Conservation (phyloP, 257 asterid species). For the Haberlea rhodopensis region DNA sequence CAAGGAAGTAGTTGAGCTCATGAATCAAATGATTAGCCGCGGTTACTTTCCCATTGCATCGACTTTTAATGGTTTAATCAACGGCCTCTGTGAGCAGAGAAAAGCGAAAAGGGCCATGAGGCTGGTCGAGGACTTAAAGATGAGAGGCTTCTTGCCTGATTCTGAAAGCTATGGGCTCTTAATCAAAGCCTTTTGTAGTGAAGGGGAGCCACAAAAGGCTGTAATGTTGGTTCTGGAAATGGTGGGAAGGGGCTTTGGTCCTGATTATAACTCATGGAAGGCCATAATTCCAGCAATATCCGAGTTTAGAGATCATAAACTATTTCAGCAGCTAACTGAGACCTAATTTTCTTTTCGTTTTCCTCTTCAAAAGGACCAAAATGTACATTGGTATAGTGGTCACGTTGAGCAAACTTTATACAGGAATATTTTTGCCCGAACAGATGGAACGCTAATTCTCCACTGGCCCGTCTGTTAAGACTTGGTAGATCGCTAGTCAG, state of each 20-base stretch:
- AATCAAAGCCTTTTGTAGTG: slow-evolving; percentile 36
- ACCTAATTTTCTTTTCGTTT: slow-evolving; percentile 7
- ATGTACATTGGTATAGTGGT: no score
- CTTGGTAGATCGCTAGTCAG: no score
- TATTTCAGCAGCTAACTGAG: slow-evolving; percentile 30
- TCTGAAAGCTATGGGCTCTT: slow-evolving; percentile 51
- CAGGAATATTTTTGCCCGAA: no score
- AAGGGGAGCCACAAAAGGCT: slow-evolving; percentile 51
- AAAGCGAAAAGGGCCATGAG: slow-evolving; percentile 45
- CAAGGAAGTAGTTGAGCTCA: slow-evolving; percentile 61
- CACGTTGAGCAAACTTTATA: no score
- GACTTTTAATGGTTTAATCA: slow-evolving; percentile 49
- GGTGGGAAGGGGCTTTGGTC: slow-evolving; percentile 55
- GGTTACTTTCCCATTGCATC: slow-evolving; percentile 53
- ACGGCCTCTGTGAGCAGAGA: slow-evolving; percentile 57
- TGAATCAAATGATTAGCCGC: slow-evolving; percentile 50
- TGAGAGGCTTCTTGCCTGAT: slow-evolving; percentile 51
- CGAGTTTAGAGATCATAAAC: slow-evolving; percentile 28
- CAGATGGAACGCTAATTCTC: no score
- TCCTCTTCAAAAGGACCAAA: not conserved
- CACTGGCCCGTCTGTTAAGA: no score
- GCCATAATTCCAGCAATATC: slow-evolving; percentile 34
- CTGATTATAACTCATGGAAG: slow-evolving; percentile 54
- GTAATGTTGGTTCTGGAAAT: slow-evolving; percentile 47
- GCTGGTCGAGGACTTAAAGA: slow-evolving; percentile 65